A percentile compares a stretch with the other conserved stretches of the same genome.
These are phyloP conservation scores for Coniochaeta pulveracea DNA, from an alignment of 2,329 filamentous ascomycete genomes.

Conservation along the genomic window DNA sequence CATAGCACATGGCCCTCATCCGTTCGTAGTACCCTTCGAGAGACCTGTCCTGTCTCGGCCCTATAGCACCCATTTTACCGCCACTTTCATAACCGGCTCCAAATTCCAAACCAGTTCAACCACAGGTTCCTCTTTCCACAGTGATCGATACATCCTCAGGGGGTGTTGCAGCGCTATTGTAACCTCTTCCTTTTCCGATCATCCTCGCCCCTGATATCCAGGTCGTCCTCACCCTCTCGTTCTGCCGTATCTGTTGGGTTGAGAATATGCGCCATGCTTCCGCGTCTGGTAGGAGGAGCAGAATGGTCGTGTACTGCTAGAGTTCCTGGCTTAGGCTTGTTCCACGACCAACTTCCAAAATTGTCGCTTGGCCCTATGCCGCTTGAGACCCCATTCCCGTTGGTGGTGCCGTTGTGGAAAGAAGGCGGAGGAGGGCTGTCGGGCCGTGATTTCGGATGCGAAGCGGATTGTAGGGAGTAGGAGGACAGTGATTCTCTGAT, in stretches of 20 bases:
- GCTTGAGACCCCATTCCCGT: conserved; percentile 24
- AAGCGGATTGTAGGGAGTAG: conserved; percentile 36
- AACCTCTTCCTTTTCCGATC: conserved; percentile 53
- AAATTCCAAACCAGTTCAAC: too few species aligned
- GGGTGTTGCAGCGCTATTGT: too few species aligned
- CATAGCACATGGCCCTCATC: too few species aligned
- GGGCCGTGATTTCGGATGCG: conserved; percentile 39
- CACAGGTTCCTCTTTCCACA: too few species aligned
- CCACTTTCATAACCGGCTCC: too few species aligned
- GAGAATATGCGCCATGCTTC: conserved; percentile 53
- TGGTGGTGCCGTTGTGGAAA: conserved; percentile 27
- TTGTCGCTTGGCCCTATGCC: conserved; percentile 24
- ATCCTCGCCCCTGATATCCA: conserved; percentile 40
- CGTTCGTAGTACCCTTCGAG: too few species aligned
- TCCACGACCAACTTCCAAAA: conserved; percentile 47
- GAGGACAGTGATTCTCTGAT: conserved; percentile 44
- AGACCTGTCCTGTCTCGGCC: too few species aligned
- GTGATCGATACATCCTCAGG: too few species aligned
- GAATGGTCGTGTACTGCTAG: conserved; percentile 42
- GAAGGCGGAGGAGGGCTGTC: conserved; percentile 38
- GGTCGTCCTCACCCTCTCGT: conserved; percentile 42
- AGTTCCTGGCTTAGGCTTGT: conserved; percentile 32
- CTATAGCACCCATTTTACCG: too few species aligned
- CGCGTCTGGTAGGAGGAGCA: conserved; percentile 42
- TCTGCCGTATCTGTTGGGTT: conserved; percentile 47